Evolutionary conservation across 2,329 filamentous ascomycete species (phyloP).

Genomic region (Neofusicoccum kwambonambiense): DNA sequence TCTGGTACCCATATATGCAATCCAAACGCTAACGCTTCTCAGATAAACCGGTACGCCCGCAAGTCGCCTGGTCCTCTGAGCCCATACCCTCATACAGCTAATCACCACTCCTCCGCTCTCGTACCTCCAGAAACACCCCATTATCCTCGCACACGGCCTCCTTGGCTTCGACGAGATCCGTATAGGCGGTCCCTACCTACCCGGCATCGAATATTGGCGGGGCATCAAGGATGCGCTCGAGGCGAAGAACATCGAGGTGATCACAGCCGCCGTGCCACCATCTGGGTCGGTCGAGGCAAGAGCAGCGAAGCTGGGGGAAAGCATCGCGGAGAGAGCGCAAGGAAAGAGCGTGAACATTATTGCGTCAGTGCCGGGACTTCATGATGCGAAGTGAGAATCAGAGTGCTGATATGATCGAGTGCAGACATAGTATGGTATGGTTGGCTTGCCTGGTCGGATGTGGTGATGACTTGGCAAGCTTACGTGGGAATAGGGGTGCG

Average conservation of each 20-base stretch:
- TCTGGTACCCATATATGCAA: not conserved
- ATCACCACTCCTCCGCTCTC: conserved; percentile 28
- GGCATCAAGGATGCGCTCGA: conserved; percentile 60
- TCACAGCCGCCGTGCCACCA: conserved; percentile 59
- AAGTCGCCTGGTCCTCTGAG: not conserved
- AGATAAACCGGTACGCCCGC: conserved; percentile 34
- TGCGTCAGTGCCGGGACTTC: conserved; percentile 48
- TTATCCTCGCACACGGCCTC: conserved; percentile 64
- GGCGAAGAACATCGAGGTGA: conserved; percentile 59
- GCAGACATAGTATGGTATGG: conserved; percentile 56
- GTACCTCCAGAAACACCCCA: conserved; percentile 49
- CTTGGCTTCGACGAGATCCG: conserved; percentile 64
- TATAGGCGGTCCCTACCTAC: conserved; percentile 53
- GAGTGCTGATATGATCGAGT: conserved; percentile 17
- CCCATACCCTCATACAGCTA: not conserved
- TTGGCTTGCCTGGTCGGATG: not conserved
- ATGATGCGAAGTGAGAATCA: too few species aligned
- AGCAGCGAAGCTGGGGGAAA: conserved; percentile 52
- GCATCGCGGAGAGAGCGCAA: conserved; percentile 52
- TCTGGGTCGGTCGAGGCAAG: conserved; percentile 60
- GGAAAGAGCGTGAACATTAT: conserved; percentile 64
- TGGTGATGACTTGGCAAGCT: conserved; percentile 19
- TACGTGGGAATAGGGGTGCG: conserved; percentile 35
- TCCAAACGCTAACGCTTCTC: conserved; percentile 21
- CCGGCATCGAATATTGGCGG: conserved; percentile 63